phyloP scores from a whole-genome alignment of 805 yeast species.

The Schwanniomyces yamadae region DNA sequence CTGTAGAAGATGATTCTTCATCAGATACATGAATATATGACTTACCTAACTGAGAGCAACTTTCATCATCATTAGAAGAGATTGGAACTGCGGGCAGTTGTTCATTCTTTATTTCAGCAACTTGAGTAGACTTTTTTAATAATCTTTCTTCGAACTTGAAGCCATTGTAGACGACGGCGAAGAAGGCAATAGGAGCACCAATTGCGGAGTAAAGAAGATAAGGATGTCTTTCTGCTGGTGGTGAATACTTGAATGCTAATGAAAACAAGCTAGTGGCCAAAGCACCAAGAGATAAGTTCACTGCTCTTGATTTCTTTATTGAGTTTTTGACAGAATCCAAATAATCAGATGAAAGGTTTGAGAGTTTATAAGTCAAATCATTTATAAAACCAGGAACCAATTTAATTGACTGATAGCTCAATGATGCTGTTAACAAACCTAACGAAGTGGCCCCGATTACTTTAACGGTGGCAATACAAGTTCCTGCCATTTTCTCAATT shows the following conservation, averaged over 20 bases:
- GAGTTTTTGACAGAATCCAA: conserved; percentile 16
- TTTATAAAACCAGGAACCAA: conserved; percentile 28
- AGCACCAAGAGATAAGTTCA: conserved; percentile 40
- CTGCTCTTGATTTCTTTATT: conserved; percentile 21
- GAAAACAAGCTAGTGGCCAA: conserved; percentile 52
- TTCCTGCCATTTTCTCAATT: conserved; percentile 18
- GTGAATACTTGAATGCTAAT: conserved; percentile 56
- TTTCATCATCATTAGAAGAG: conserved; percentile 11
- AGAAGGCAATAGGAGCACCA: conserved; percentile 48
- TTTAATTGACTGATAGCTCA: conserved; percentile 40
- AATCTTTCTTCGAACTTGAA: conserved; percentile 17
- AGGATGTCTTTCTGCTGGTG: conserved; percentile 62
- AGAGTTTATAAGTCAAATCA: conserved; percentile 24
- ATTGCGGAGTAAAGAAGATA: conserved; percentile 66
- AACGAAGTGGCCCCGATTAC: conserved; percentile 63
- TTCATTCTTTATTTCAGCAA: not conserved
- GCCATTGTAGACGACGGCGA: conserved; percentile 16
- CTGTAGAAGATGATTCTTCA: conserved; percentile 27
- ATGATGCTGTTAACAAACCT: conserved; percentile 60
- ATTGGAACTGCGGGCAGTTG: not conserved
- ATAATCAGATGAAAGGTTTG: conserved; percentile 9
- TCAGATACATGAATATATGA: conserved; percentile 45
- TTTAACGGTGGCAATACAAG: conserved; percentile 49
- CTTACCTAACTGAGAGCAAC: conserved; percentile 32
- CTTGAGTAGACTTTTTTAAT: conserved; percentile 2